Base-by-base conservation (phyloP, 2,329 filamentous ascomycete species). In the Clarireedia paspali region DNA sequence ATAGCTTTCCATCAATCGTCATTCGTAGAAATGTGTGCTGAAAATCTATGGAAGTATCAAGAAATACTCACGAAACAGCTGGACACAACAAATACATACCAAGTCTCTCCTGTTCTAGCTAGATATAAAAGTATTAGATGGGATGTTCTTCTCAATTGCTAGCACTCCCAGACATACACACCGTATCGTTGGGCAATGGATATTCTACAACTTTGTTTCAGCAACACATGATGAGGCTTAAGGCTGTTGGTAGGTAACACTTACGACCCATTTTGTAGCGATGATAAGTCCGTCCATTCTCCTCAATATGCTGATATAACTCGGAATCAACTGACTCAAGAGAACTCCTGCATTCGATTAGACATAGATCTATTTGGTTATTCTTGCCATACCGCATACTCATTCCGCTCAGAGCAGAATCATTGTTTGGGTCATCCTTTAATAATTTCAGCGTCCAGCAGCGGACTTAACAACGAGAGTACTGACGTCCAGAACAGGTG, bases 201-300 rank as follows among this genome's bases (percentile, higher is more conserved):
- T 54, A 54, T 54, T 54, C 52, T 54, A 34, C 4, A 34, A 34
- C 30, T 9, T 12, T 3, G 3, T 34, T 5, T 34, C 10, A 34
- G 30, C 30, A 34, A 34, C 10, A 34, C 12, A 34, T 34, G 10
- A 34, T 34, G 10, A 30, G 6, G 6, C 6, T 9, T 30, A 7
- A 12, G 30, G 10, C 10, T 4, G 3, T 12, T 34, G 3, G 10
- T 34, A 4, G 30, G 30, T 7, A 27, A n/a, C 20, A 49, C 52
- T 42, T 23, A 54, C 52, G 34, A 26, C 53, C 47, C 39, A 50
- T 24, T n/a, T 50, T 50, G 20, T 50, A 55, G 14, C 47, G 46
- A 45, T 55, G 53, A 44, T 55, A 55, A 7, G 53, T 55, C 27
- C 53, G 27, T 24, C 53, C 53, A 44, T 55, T 55, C 15, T 55